Evolutionary conservation across 805 yeast species (phyloP), one percentile per base, ranked within the genome.

Genomic region (Candida boleticola): DNA sequence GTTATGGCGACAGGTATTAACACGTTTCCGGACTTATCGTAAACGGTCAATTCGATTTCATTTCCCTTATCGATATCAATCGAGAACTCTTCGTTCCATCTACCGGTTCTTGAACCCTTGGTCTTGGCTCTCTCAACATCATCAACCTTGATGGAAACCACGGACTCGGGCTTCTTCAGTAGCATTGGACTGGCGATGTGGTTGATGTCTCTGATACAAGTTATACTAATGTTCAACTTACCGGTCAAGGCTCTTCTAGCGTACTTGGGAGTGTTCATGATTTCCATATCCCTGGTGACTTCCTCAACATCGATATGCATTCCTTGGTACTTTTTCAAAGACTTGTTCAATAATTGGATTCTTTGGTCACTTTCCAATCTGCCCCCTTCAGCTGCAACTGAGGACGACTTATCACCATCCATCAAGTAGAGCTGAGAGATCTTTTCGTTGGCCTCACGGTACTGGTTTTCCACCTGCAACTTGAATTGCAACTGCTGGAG

Each of bases 401-500:
- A 83, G 44, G 86, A 80, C 40, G 85, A 79, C 50, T 85, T 80
- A 64, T 93, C 99, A 43, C 98, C 97, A 56, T 93, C 97, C 62
- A 85, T 76, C 55, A 83, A 83, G 60, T 93, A 93, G 41, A 93
- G 77, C 51, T 82, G 86, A 21, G 85, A 82, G 57, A 93, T 78
- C 61, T 92, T 93, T 49, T 88, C 95, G 51, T 89, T 89, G 4
- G 97, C 98, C 50, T 83, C 92, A 54, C 83, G 82, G 64, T 92
- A 93, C 64, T 93, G 96, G 53, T 87, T 82, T 61, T 93, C 99
- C 29, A 92, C 95, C 57, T 92, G 93, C 36, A 92, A 74, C 64
- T 93, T 93, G 63, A 92, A 89, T 59, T 90, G 96, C 45, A 93
- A 73, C 63, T 89, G 95, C 65, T 90, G 97, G 42, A 92, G 76